These are phyloP conservation scores for Trypanosoma platydactyli DNA, from an alignment of 208 protist genomes.

Conservation along the genomic window DNA sequence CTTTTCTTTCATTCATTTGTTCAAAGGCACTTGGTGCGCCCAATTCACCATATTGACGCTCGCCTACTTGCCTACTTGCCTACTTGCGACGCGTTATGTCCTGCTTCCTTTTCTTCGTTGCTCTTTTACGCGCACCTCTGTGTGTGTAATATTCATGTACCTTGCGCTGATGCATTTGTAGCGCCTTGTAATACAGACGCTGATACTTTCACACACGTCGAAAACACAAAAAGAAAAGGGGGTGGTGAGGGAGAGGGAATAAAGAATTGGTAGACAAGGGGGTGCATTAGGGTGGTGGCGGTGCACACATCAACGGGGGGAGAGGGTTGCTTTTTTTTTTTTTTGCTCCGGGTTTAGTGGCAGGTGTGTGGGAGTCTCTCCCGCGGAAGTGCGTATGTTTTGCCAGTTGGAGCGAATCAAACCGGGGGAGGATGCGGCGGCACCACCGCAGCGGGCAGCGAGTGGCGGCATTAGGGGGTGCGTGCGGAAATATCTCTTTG, in stretches of 20 bases:
- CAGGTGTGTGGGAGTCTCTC: not conserved
- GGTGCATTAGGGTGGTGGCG: too few relatives aligned
- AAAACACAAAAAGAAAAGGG: too few relatives aligned
- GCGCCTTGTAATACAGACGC: too few relatives aligned
- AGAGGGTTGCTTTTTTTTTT: not conserved
- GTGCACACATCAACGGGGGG: not conserved
- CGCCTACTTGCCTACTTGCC: too few relatives aligned
- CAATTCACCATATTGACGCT: too few relatives aligned
- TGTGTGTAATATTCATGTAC: conserved; percentile 13
- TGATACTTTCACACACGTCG: too few relatives aligned
- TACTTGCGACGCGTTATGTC: too few relatives aligned
- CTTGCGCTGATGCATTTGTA: not conserved
- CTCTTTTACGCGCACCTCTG: not conserved
- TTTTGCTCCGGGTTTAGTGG: not conserved
- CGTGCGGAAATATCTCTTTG: conserved; percentile 51
- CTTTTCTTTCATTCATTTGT: too few relatives aligned
- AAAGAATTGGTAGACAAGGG: not conserved
- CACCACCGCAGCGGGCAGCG: not conserved
- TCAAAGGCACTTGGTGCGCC: too few relatives aligned
- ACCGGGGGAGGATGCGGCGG: not conserved
- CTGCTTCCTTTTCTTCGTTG: not conserved
- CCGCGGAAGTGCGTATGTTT: not conserved
- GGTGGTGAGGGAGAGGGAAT: not conserved
- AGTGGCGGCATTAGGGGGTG: conserved; percentile 51
- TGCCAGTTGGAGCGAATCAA: not conserved